These are phyloP conservation scores for Elasticomyces elasticus DNA, from an alignment of 495 filamentous ascomycete species.

Conservation along the genomic window DNA sequence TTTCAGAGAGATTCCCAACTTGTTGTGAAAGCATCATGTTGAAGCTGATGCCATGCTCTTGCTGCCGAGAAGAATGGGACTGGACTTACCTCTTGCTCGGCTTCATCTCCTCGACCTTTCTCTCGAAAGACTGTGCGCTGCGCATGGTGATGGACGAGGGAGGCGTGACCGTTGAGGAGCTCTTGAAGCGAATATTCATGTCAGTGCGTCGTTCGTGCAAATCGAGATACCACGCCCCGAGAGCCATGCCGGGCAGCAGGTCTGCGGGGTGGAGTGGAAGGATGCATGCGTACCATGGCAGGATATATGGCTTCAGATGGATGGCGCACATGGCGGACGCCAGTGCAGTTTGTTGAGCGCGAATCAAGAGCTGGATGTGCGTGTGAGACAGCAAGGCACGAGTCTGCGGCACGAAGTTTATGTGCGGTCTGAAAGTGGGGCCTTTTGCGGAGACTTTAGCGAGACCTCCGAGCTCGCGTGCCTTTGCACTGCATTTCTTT, in stretches of 20 bases:
- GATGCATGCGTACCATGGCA: constrained; percentile 4
- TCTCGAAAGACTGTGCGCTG: constrained; percentile 61
- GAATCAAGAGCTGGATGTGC: neutral
- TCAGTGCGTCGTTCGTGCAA: neutral
- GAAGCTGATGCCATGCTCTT: neutral
- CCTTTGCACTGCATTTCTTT: too few relatives aligned
- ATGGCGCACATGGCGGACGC: neutral
- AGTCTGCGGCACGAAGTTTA: neutral
- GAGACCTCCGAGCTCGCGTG: too few relatives aligned
- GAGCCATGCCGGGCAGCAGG: neutral
- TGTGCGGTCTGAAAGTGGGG: neutral
- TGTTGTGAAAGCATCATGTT: constrained; percentile 72
- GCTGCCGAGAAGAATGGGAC: neutral
- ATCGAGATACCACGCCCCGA: constrained; percentile 2
- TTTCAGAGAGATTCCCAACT: constrained; percentile 99
- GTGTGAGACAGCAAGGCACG: neutral
- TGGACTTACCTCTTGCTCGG: constrained; percentile 76
- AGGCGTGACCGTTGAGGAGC: constrained; percentile 30
- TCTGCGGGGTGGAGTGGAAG: neutral
- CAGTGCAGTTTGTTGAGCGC: neutral
- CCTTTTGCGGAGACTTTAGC: neutral
- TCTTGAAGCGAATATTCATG: constrained; percentile 18
- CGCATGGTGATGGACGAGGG: constrained; percentile 16
- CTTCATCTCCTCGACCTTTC: constrained; percentile 74
- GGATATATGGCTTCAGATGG: neutral